phyloP scores from a whole-genome alignment of 345 rosid species.

The Viola odorata region DNA sequence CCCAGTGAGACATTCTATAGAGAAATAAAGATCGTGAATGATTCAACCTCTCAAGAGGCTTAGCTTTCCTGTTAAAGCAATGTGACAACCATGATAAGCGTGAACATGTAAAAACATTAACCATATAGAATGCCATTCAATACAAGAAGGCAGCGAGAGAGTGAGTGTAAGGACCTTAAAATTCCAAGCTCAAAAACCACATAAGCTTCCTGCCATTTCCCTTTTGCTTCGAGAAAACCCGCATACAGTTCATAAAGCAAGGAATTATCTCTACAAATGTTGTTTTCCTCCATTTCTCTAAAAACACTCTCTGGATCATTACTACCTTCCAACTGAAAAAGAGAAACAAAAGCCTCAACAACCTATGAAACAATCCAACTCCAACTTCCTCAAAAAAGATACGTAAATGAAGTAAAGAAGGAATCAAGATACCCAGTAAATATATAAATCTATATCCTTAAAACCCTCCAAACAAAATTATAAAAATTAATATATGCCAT shows the following conservation, averaged over 20 bases:
- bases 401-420: background rate
- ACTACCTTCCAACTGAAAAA: conserved; percentile 53
- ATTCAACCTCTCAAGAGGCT: conserved; percentile 64
- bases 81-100: background rate
- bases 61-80: conserved; percentile 44
- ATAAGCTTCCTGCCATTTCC: conserved; percentile 56
- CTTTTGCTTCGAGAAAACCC: conserved; percentile 67
- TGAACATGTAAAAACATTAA: conserved; percentile 11
- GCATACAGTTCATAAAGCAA: conserved; percentile 78
- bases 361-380: background rate
- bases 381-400: background rate
- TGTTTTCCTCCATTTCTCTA: conserved; percentile 51
- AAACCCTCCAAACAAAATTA: too few relatives aligned
- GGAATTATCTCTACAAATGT: conserved; percentile 42
- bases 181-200: conserved; percentile 68
- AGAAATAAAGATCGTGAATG: conserved; percentile 52
- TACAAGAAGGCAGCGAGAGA: background rate
- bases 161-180: conserved; percentile 39
- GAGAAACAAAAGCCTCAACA: conserved; percentile 4
- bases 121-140: background rate
- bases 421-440: background rate
- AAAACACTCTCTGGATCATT: conserved; percentile 51
- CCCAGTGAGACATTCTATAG: conserved; percentile 55
- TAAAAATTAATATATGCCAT: too few relatives aligned
- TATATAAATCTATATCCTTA: too few relatives aligned